Evolutionary conservation across 495 filamentous ascomycete genomes (phyloP).

Genomic region (Lichenothelia convexa): DNA sequence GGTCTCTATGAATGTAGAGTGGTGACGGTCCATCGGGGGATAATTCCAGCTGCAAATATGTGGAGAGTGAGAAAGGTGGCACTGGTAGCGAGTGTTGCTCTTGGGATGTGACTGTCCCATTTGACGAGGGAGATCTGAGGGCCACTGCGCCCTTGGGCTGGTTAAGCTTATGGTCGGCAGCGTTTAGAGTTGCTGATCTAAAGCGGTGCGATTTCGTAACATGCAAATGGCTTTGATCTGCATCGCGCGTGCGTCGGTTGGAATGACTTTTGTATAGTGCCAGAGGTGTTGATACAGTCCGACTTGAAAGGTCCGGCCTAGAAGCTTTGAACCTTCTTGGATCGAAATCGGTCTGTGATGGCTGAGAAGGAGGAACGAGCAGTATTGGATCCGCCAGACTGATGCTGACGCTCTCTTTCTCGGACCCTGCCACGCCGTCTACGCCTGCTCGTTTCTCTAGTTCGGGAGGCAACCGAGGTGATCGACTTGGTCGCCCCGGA

Average conservation of each 20-base stretch:
- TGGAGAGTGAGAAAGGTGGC: conserved; percentile 72
- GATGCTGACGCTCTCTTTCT: neutral
- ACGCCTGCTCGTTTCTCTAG: too few relatives aligned
- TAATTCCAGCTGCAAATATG: conserved; percentile 74
- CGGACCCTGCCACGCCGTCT: neutral
- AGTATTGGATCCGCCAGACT: conserved; percentile 2
- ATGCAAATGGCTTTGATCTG: conserved; percentile 5
- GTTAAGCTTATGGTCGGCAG: conserved; percentile 1
- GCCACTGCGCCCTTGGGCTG: neutral
- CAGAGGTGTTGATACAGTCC: conserved; percentile 22
- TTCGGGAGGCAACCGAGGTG: too few relatives aligned
- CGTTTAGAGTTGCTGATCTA: conserved; percentile 6
- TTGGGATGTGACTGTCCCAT: conserved; percentile 33
- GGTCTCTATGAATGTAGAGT: conserved; percentile 66
- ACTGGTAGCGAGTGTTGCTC: conserved; percentile 55
- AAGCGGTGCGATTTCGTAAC: conserved; percentile 4
- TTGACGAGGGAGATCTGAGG: conserved; percentile 7
- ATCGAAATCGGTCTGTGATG: too few relatives aligned
- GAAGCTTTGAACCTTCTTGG: conserved; percentile 3
- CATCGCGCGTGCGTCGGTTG: too few relatives aligned
- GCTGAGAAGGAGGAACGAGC: conserved; percentile 8
- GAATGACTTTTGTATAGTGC: too few relatives aligned
- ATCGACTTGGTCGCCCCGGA: neutral
- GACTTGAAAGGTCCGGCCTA: conserved; percentile 13
- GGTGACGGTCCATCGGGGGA: conserved; percentile 67